Evolutionary conservation across 495 filamentous ascomycete genomes (phyloP).

Genomic region (Immersiella caudata): DNA sequence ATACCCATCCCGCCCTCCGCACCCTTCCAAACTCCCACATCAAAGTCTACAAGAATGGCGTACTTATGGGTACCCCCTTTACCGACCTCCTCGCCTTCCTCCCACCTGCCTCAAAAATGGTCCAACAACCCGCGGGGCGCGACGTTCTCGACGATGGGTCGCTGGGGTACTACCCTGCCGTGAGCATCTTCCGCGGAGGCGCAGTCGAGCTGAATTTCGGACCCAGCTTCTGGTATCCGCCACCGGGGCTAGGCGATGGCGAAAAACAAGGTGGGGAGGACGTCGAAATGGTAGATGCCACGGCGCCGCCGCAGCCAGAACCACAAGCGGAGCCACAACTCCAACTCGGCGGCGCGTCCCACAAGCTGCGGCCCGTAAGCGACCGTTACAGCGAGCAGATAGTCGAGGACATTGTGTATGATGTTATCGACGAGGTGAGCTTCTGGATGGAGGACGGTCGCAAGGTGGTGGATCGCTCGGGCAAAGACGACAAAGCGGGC

Average conservation of each 20-base stretch:
- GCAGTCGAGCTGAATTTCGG: constrained; percentile 92
- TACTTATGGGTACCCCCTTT: constrained; percentile 82
- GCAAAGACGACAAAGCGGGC: constrained; percentile 44
- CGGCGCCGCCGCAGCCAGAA: constrained; percentile 19
- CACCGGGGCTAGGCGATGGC: constrained; percentile 50
- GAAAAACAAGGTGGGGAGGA: constrained; percentile 42
- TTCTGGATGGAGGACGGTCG: constrained; percentile 70
- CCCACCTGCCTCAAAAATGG: constrained; percentile 82
- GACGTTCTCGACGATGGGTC: constrained; percentile 88
- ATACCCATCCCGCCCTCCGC: constrained; percentile 69
- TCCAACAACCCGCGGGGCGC: constrained; percentile 71
- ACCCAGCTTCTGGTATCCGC: constrained; percentile 85
- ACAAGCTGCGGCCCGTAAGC: constrained; percentile 59
- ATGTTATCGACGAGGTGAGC: constrained; percentile 89
- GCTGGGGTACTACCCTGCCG: constrained; percentile 92
- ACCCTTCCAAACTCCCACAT: constrained; percentile 86
- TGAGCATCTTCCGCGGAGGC: constrained; percentile 89
- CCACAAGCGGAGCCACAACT: not conserved
- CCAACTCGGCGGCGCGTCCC: constrained; percentile 10
- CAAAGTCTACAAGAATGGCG: constrained; percentile 89
- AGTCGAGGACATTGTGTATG: constrained; percentile 89
- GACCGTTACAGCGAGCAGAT: constrained; percentile 94
- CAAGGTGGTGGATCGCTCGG: constrained; percentile 46
- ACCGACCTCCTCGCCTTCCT: constrained; percentile 89
- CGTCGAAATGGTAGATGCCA: constrained; percentile 54